Evolutionary conservation across 768 basidiomycete genomes (phyloP).

Genomic region (Termitomyces sp.): DNA sequence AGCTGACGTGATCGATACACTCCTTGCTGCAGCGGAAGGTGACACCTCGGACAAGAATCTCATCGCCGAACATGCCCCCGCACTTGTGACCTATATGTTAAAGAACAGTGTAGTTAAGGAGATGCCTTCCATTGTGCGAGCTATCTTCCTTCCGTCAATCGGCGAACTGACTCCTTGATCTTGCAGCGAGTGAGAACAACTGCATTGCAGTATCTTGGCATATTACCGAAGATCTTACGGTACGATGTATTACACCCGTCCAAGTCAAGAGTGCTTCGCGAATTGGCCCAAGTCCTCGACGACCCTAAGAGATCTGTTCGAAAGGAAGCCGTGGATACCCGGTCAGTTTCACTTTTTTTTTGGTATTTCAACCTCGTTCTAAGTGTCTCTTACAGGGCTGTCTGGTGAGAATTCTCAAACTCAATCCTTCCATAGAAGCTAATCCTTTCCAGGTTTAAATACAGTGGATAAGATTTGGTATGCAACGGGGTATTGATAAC

Average conservation of each 20-base stretch:
- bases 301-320: slow-evolving; percentile 86
- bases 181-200: slow-evolving; percentile 67
- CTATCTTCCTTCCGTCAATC: not conserved
- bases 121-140: slow-evolving; percentile 52
- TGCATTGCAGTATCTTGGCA: slow-evolving; percentile 69
- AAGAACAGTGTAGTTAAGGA: slow-evolving; percentile 48
- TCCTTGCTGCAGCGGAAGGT: slow-evolving; percentile 65
- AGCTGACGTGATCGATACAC: slow-evolving; percentile 73
- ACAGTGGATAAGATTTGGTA: slow-evolving; percentile 36
- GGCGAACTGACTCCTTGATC: not conserved
- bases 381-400: slow-evolving; percentile 28
- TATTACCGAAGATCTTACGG: slow-evolving; percentile 70
- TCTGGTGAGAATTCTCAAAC: slow-evolving; percentile 31
- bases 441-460: slow-evolving; percentile 46
- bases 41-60: slow-evolving; percentile 40
- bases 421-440: slow-evolving; percentile 6
- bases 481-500: slow-evolving; percentile 12
- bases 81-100: slow-evolving; percentile 68
- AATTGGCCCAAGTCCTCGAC: slow-evolving; percentile 73
- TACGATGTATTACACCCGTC: slow-evolving; percentile 82
- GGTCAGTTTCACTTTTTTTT: slow-evolving; percentile 21
- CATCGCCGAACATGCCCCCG: slow-evolving; percentile 65
- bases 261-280: slow-evolving; percentile 67
- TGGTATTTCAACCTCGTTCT: not conserved
- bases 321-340: slow-evolving; percentile 83